Conservation (phyloP, 2,329 filamentous ascomycete species). For the Phyllosticta citribraziliensis region DNA sequence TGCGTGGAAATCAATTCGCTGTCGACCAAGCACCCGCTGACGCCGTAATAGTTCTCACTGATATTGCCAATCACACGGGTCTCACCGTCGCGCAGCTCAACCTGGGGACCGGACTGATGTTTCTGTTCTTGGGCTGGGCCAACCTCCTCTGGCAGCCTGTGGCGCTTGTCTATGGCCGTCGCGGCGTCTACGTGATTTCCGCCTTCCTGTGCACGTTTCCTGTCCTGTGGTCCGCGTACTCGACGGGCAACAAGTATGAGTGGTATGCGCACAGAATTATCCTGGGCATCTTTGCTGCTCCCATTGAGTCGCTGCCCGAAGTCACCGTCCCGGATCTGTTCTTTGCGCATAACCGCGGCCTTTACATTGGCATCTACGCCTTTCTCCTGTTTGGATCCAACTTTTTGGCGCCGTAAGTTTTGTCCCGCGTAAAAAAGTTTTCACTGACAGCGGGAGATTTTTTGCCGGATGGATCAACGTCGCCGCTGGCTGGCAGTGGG, state of each 20-base stretch:
- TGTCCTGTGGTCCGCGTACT: slow-evolving; percentile 34
- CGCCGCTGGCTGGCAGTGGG: slow-evolving; percentile 26
- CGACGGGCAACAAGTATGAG: slow-evolving; percentile 33
- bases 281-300: slow-evolving; percentile 38
- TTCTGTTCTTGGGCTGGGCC: slow-evolving; percentile 42
- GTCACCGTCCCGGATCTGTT: slow-evolving; percentile 35
- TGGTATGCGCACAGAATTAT: slow-evolving; percentile 39
- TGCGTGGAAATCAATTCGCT: background rate
- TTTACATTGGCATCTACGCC: slow-evolving; percentile 23
- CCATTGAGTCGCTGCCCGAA: slow-evolving; percentile 40
- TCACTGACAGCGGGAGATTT: slow-evolving; percentile 11
- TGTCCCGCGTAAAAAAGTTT: background rate
- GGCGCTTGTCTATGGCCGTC: slow-evolving; percentile 42
- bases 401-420: slow-evolving; percentile 22
- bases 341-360: slow-evolving; percentile 25
- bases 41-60: slow-evolving; percentile 32
- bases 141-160: slow-evolving; percentile 44
- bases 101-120: slow-evolving; percentile 43
- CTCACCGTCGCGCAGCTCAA: slow-evolving; percentile 38
- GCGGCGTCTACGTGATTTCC: slow-evolving; percentile 38
- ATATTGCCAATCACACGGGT: slow-evolving; percentile 37
- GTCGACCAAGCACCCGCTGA: background rate
- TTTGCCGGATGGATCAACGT: slow-evolving; percentile 27
- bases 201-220: slow-evolving; percentile 16
- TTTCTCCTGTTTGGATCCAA: slow-evolving; percentile 25